Evolutionary conservation across 805 yeast genomes (phyloP), one percentile per base, ranked within the genome.

Genomic region (Vanderwaltozyma tropicalis): DNA sequence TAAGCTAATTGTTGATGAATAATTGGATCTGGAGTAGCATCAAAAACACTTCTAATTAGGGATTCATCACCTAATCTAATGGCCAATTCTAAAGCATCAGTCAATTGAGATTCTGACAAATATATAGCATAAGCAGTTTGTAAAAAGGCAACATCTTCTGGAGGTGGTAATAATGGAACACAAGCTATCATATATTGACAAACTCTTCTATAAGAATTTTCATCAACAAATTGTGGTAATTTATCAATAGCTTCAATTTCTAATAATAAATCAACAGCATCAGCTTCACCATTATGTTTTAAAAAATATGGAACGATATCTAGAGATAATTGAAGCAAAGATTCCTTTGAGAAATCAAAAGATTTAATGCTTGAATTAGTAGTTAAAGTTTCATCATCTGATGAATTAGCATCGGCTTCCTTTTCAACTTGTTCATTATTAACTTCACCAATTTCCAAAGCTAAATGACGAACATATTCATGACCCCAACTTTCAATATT

Each of bases 261-360:
- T 41, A 87, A 68, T 45, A 92, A 69, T 48, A 92, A 67, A 63
- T 92, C 99, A 19, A 92, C 95, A 1, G 98, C 98, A 57, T 92
- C 99, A 16, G 96, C 95, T 63, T 92, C 98, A 30, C 96, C 97
- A 57, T 92, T 89, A 64, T 89, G 96, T 55, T 84, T 78, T 48
- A 92, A 70, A 65, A 92, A 89, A 53, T 78, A 82, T 28, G 95
- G 96, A 28, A 84, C 88, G 49, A 92, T 78, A 48, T 79, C 74
- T 49, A 83, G 63, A 6, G 94, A 73, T 47, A 92, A 69, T 33
- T 72, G 68, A 38, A 81, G 62, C 45, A 92, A 67, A 30, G 71
- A 67, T 10, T 51, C 55, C 26, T 57, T 58, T 14, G 61, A 51
- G 37, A 61, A 62, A 25, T 52, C 57, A 27, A 44, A 44, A 11